A percentile compares a stretch with the other conserved stretches of the same genome.
These are phyloP conservation scores for Boletus tomentosulus DNA, from an alignment of 768 basidiomycete genomes.

Conservation along the genomic window DNA sequence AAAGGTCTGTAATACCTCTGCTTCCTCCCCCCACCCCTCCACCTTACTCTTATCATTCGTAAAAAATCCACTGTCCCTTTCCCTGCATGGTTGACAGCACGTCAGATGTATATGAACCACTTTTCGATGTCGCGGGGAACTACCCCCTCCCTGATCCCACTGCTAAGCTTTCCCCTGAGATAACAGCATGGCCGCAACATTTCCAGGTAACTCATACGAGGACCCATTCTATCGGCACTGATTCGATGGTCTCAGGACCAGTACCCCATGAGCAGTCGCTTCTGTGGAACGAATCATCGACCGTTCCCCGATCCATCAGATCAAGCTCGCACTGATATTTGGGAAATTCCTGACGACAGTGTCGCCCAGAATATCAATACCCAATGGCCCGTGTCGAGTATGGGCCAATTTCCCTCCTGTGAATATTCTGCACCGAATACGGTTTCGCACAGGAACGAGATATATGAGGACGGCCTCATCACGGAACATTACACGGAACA, in stretches of 20 bases:
- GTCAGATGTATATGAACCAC: not conserved
- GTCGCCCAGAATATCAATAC: not conserved
- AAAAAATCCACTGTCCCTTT: not conserved
- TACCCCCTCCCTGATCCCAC: not conserved
- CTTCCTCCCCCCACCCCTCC: not conserved
- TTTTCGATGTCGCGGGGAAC: not conserved
- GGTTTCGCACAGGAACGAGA: not conserved
- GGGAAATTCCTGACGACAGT: not conserved
- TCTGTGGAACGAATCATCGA: not conserved
- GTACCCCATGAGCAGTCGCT: not conserved
- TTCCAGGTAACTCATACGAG: slow-evolving; percentile 1
- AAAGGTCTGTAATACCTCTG: not conserved
- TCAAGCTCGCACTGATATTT: not conserved
- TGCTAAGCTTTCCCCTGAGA: not conserved
- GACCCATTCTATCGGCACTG: not conserved
- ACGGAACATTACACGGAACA: too few relatives aligned
- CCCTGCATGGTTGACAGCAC: not conserved
- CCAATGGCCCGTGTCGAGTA: not conserved
- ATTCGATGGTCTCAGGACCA: not conserved
- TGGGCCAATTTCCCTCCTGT: not conserved
- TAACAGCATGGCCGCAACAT: not conserved
- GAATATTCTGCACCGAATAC: not conserved
- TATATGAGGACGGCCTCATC: not conserved
- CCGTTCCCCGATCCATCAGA: not conserved
- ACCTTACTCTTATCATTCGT: not conserved